Evolutionary conservation across 116 monocot genomes (phyloP).

Genomic region (Iris pallida): DNA sequence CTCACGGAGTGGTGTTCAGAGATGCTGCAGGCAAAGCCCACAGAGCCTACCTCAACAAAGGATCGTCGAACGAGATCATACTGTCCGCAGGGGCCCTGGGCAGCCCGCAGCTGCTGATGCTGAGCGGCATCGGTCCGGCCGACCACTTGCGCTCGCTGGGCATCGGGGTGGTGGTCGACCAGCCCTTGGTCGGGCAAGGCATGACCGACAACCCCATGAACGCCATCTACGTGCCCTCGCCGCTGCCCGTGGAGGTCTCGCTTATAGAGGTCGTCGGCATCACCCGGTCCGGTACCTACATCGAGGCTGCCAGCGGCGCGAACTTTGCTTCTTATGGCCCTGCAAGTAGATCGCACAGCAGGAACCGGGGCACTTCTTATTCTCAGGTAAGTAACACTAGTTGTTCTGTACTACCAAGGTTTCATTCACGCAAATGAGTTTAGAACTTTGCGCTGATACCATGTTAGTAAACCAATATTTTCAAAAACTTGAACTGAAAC

Average conservation of each 20-base stretch:
- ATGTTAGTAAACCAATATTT: too few species aligned
- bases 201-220: constrained; percentile 86
- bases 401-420: not conserved
- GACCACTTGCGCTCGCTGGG: constrained; percentile 34
- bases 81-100: constrained; percentile 72
- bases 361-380: constrained; percentile 49
- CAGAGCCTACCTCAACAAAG: constrained; percentile 43
- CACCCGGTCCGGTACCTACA: constrained; percentile 46
- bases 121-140: constrained; percentile 70
- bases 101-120: constrained; percentile 81
- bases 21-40: constrained; percentile 37
- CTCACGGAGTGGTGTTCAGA: constrained; percentile 46
- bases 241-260: constrained; percentile 49
- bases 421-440: too few species aligned
- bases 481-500: too few species aligned
- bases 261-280: constrained; percentile 75
- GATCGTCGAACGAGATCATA: constrained; percentile 46
- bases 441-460: too few species aligned
- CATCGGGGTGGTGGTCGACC: constrained; percentile 39
- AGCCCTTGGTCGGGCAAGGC: constrained; percentile 59
- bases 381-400: constrained; percentile 31
- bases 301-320: constrained; percentile 64
- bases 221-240: constrained; percentile 67
- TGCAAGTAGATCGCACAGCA: not conserved
- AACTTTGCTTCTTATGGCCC: constrained; percentile 18